These are phyloP conservation scores for Stephanodiscus triporus DNA, from an alignment of 108 stramenopile species.

Conservation along the genomic window DNA sequence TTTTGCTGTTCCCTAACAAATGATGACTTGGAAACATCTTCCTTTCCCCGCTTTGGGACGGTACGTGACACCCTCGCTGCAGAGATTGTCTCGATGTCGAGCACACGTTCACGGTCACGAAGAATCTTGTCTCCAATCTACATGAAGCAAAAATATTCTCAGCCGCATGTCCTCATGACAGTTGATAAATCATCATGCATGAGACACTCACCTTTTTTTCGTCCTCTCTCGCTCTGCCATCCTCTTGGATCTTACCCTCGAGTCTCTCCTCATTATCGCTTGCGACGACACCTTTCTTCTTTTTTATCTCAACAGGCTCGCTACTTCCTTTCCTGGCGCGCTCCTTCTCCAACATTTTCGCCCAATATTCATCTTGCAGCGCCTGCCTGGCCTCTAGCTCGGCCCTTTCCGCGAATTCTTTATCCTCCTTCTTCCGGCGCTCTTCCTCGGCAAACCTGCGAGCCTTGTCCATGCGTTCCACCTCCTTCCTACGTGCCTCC, in stretches of 20 bases:
- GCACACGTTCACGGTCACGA: slow-evolving; percentile 38
- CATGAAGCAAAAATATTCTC: neutral
- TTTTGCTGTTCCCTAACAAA: slow-evolving; percentile 48
- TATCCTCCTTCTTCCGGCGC: slow-evolving; percentile 22
- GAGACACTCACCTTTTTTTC: slow-evolving; percentile 45
- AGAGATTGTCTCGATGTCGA: slow-evolving; percentile 43
- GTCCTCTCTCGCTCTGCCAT: slow-evolving; percentile 41
- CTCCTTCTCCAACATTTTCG: slow-evolving; percentile 49
- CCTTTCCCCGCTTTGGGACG: slow-evolving; percentile 34
- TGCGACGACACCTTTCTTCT: slow-evolving; percentile 36
- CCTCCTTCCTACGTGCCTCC: slow-evolving; percentile 35
- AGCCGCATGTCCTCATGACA: slow-evolving; percentile 4
- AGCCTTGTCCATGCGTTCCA: slow-evolving; percentile 34
- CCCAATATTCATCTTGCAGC: slow-evolving; percentile 65
- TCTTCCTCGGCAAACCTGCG: slow-evolving; percentile 42
- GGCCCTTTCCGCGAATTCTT: slow-evolving; percentile 39
- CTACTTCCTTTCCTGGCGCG: slow-evolving; percentile 19
- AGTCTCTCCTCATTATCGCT: slow-evolving; percentile 35
- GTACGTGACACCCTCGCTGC: slow-evolving; percentile 43
- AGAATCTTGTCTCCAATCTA: slow-evolving; percentile 42
- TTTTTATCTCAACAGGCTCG: slow-evolving; percentile 18
- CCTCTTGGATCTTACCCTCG: slow-evolving; percentile 44
- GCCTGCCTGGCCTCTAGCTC: slow-evolving; percentile 46
- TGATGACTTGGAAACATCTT: slow-evolving; percentile 41
- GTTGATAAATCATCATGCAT: neutral